phyloP scores from a whole-genome alignment of 495 filamentous ascomycete genomes.

The Penicillium canariense region DNA sequence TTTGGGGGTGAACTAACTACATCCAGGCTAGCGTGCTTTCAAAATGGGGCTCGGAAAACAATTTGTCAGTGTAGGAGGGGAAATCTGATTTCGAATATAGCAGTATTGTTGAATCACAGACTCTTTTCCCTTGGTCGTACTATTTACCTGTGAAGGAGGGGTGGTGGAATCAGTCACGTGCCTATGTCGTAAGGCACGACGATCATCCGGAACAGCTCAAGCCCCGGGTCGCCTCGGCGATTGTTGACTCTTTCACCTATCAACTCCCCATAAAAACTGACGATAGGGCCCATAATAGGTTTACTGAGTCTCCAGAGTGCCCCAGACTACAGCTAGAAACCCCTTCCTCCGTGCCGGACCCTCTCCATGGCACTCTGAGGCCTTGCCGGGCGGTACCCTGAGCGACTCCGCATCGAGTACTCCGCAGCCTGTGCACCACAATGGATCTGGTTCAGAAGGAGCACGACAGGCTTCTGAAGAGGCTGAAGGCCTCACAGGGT shows the following conservation, averaged over 20 bases:
- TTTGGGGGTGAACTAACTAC: too few species aligned
- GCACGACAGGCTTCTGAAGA: constrained; percentile 64
- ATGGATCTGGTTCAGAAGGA: constrained; percentile 77
- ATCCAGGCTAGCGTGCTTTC: too few species aligned
- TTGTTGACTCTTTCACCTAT: not conserved
- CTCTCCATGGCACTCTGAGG: constrained; percentile 14
- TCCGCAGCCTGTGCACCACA: constrained; percentile 16
- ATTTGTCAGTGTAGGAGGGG: too few species aligned
- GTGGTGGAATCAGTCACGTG: constrained; percentile 14
- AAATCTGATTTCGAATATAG: too few species aligned
- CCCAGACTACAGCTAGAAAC: not conserved
- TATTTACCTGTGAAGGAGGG: not conserved
- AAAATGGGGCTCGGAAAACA: too few species aligned
- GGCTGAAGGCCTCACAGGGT: constrained; percentile 64
- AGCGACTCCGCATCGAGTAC: constrained; percentile 20
- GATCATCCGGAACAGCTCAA: constrained; percentile 21
- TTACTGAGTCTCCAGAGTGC: not conserved
- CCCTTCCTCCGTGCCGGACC: not conserved
- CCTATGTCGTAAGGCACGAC: constrained; percentile 19
- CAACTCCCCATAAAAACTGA: not conserved
- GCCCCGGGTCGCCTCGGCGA: not conserved
- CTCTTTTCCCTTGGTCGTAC: too few species aligned
- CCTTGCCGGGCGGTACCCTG: constrained; percentile 29
- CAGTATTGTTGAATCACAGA: too few species aligned
- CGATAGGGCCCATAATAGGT: not conserved